Evolutionary conservation across 495 filamentous ascomycete genomes (phyloP).

Genomic region (Copromyces sp.): DNA sequence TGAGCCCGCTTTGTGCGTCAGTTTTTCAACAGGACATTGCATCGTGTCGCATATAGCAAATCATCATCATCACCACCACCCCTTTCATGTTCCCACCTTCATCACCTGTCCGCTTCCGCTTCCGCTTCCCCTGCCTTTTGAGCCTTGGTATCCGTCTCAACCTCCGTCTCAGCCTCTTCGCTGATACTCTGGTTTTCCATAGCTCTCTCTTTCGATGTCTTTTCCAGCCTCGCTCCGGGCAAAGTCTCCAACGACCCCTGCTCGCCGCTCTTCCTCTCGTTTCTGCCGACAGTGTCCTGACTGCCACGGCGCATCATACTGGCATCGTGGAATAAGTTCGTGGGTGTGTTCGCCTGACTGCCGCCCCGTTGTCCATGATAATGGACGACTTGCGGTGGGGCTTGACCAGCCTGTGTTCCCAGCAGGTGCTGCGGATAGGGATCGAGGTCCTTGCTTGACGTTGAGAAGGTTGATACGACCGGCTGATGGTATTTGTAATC

Average conservation of each 20-base stretch:
- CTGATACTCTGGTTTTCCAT: background rate
- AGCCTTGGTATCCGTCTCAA: background rate
- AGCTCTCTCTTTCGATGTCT: background rate
- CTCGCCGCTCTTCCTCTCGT: conserved; percentile 17
- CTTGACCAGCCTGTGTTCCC: conserved; percentile 46
- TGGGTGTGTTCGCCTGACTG: conserved; percentile 52
- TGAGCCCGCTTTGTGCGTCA: background rate
- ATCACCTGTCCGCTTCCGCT: conserved; percentile 7
- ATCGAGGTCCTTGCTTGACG: conserved; percentile 62
- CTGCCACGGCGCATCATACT: conserved; percentile 29
- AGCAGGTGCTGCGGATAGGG: conserved; percentile 58
- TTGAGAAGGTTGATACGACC: conserved; percentile 63
- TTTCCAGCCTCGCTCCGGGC: conserved; percentile 24
- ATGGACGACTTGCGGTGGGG: conserved; percentile 51
- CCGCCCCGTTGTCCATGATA: conserved; percentile 50
- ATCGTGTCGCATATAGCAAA: background rate
- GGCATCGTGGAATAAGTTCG: conserved; percentile 30
- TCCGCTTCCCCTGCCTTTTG: conserved; percentile 1
- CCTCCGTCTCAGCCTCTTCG: background rate
- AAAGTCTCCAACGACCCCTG: conserved; percentile 26
- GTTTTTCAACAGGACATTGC: background rate
- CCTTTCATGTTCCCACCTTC: conserved; percentile 6
- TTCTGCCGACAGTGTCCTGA: conserved; percentile 24
- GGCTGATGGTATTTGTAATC: conserved; percentile 52
- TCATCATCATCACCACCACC: background rate